Percentiles rank a stretch among this genome's conserved stretches.
Evolutionary conservation across 2,329 filamentous ascomycete genomes (phyloP).

Genomic region (Capronia americana): DNA sequence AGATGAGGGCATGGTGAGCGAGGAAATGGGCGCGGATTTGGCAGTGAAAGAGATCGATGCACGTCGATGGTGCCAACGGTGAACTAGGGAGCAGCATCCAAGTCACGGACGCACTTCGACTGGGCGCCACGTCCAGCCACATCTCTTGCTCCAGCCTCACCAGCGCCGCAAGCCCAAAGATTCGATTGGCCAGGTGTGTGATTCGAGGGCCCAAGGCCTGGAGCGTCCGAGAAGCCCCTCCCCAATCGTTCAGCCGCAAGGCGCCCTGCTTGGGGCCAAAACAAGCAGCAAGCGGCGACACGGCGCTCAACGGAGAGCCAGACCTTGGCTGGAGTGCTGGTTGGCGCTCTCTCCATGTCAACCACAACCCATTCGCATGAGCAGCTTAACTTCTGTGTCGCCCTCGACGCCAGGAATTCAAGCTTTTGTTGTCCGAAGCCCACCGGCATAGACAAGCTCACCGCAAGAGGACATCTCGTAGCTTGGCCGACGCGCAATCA

Average conservation of each 20-base stretch:
- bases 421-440: not conserved
- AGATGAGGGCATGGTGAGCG: not conserved
- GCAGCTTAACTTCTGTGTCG: not conserved
- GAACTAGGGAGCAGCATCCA: not conserved
- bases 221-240: not conserved
- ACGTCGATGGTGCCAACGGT: not conserved
- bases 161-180: not conserved
- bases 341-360: slow-evolving; percentile 21
- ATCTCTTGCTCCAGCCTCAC: not conserved
- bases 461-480: not conserved
- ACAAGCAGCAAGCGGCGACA: not conserved
- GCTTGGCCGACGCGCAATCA: slow-evolving; percentile 9
- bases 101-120: not conserved
- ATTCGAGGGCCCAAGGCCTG: not conserved
- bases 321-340: not conserved
- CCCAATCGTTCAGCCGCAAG: slow-evolving; percentile 22
- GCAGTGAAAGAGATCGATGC: not conserved
- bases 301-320: slow-evolving; percentile 4
- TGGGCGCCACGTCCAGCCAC: not conserved
- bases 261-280: slow-evolving; percentile 20
- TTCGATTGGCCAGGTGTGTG: not conserved
- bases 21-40: slow-evolving; percentile 9
- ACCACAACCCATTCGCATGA: slow-evolving; percentile 8
- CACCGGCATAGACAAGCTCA: not conserved
- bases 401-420: not conserved